A percentile compares a stretch with the other conserved stretches of the same genome.
Conservation (phyloP, 345 rosid genomes). For the Hibiscus mutabilis region DNA sequence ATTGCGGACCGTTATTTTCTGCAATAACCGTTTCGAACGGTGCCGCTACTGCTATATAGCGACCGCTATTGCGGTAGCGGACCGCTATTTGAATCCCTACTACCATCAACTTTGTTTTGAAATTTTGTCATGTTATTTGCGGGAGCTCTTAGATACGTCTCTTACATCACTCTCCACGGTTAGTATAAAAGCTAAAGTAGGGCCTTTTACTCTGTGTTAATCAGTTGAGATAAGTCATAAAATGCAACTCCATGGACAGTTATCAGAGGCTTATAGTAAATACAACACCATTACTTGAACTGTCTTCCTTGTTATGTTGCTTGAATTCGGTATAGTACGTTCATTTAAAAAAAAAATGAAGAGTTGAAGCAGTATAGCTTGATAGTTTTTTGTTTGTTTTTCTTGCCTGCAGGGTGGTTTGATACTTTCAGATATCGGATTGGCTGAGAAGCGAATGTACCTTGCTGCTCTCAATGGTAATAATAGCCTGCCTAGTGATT, state of each 20-base stretch:
- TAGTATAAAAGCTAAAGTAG: neutral
- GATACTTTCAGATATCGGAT: slow-evolving; percentile 74
- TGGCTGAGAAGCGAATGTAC: slow-evolving; percentile 90
- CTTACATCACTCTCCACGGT: neutral
- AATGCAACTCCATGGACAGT: neutral
- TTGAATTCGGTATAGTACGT: neutral
- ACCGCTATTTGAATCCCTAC: too few species aligned
- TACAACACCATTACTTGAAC: neutral
- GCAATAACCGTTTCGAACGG: too few species aligned
- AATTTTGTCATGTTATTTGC: neutral
- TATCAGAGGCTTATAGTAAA: neutral
- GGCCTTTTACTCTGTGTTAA: neutral
- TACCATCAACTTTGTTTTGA: neutral
- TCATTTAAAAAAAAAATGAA: neutral
- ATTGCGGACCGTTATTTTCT: too few species aligned
- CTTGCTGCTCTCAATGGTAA: slow-evolving; percentile 98
- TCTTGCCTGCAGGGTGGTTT: slow-evolving; percentile 65
- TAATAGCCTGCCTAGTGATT: slow-evolving; percentile 91
- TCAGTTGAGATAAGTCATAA: neutral
- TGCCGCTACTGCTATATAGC: too few species aligned
- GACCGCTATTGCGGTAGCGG: too few species aligned
- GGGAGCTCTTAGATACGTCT: neutral
- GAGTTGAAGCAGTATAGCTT: too few species aligned
- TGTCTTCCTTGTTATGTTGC: neutral
- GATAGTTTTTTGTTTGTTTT: slow-evolving; percentile 3